Evolutionary conservation across 257 asterid genomes (phyloP).

Genomic region (Jasminum sambac): DNA sequence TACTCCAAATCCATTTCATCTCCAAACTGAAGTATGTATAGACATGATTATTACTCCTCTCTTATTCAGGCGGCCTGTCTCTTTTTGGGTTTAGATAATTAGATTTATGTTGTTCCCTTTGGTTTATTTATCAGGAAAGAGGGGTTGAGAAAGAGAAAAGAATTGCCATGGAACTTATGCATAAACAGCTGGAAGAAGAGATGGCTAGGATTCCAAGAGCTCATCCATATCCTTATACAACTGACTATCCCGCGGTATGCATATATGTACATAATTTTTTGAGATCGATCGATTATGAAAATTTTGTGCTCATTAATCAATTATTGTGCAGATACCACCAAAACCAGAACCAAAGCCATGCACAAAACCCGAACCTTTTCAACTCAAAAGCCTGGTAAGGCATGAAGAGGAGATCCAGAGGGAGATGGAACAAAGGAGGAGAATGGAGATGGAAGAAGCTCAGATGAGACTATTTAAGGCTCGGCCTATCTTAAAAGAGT

Average conservation of each 20-base stretch:
- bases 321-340: constrained; percentile 68
- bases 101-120: constrained; percentile 18
- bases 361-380: constrained; percentile 89
- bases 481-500: constrained; percentile 81
- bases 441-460: constrained; percentile 76
- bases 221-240: constrained; percentile 91
- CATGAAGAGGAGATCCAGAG: constrained; percentile 88
- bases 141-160: constrained; percentile 82
- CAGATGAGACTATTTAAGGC: constrained; percentile 83
- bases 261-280: background rate
- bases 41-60: background rate
- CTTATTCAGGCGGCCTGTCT: background rate
- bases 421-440: constrained; percentile 78
- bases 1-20: constrained; percentile 79
- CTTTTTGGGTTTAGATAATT: background rate
- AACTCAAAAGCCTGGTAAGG: constrained; percentile 77
- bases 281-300: background rate
- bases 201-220: constrained; percentile 80
- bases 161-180: constrained; percentile 54
- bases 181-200: constrained; percentile 82
- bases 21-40: constrained; percentile 76
- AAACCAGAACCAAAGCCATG: constrained; percentile 91
- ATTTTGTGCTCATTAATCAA: background rate
- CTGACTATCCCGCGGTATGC: constrained; percentile 90
- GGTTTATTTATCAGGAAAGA: constrained; percentile 61